Evolutionary conservation across 768 basidiomycete genomes (phyloP).

Genomic region (Boletus coccyginus): DNA sequence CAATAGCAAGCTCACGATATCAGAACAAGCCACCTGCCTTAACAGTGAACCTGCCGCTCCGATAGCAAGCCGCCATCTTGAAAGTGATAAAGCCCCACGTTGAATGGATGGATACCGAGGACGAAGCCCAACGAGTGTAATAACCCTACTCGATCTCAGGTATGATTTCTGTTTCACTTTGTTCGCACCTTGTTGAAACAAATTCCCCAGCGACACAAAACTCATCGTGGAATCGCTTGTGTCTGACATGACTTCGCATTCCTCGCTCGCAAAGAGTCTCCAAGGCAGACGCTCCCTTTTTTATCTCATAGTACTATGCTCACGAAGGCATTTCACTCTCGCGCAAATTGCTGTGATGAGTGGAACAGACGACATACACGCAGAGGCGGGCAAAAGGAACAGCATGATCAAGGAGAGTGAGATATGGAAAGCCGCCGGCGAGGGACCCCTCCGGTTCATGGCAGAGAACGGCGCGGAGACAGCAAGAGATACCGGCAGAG

Average conservation of each 20-base stretch:
- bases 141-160: slow-evolving; percentile 90
- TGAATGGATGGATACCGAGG: slow-evolving; percentile 82
- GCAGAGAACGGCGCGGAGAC: slow-evolving; percentile 57
- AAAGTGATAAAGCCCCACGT: slow-evolving; percentile 89
- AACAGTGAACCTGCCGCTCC: too few relatives aligned
- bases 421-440: slow-evolving; percentile 69
- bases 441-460: slow-evolving; percentile 72
- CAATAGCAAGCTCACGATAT: too few relatives aligned
- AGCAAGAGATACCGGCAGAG: slow-evolving; percentile 74
- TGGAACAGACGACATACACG: slow-evolving; percentile 67
- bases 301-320: slow-evolving; percentile 80
- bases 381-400: slow-evolving; percentile 84
- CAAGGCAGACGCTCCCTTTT: slow-evolving; percentile 83
- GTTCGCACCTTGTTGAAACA: background rate
- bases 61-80: slow-evolving; percentile 43
- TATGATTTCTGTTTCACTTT: slow-evolving; percentile 34
- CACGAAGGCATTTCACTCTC: slow-evolving; percentile 82
- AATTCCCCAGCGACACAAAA: slow-evolving; percentile 75
- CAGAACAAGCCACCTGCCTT: too few relatives aligned
- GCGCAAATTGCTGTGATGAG: slow-evolving; percentile 68
- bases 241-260: slow-evolving; percentile 56
- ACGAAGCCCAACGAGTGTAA: slow-evolving; percentile 89
- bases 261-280: slow-evolving; percentile 54
- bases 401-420: slow-evolving; percentile 60
- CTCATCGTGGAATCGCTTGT: slow-evolving; percentile 79